These are phyloP conservation scores for Diutina ranongensis DNA, from an alignment of 1,139 yeast species.

Conservation along the genomic window DNA sequence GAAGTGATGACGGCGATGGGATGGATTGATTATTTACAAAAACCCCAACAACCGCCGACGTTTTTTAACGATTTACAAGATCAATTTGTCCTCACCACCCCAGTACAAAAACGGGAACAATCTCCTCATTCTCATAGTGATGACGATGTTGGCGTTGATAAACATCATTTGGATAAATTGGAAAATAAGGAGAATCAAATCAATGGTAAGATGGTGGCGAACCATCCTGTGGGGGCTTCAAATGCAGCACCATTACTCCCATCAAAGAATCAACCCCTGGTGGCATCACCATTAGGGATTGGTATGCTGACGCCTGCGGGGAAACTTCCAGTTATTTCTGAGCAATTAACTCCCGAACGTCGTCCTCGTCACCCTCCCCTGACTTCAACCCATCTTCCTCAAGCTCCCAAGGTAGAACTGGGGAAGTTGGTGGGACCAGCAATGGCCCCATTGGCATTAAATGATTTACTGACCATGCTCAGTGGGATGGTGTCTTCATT, in stretches of 20 bases:
- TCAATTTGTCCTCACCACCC: not conserved
- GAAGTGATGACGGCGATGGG: slow-evolving; percentile 12
- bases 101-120: not conserved
- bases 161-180: slow-evolving; percentile 22
- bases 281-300: not conserved
- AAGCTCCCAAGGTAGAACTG: slow-evolving; percentile 25
- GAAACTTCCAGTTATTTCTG: slow-evolving; percentile 2
- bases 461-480: slow-evolving; percentile 22
- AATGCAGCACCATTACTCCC: not conserved
- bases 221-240: not conserved
- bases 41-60: not conserved
- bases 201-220: slow-evolving; percentile 1
- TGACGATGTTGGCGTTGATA: slow-evolving; percentile 19
- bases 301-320: slow-evolving; percentile 5
- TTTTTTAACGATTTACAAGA: not conserved
- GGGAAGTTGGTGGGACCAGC: slow-evolving; percentile 20
- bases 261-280: slow-evolving; percentile 1
- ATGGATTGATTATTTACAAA: not conserved
- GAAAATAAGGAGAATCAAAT: slow-evolving; percentile 31
- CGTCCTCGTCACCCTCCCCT: not conserved
- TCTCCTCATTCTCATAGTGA: slow-evolving; percentile 26
- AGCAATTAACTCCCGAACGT: slow-evolving; percentile 1
- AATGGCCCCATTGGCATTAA: slow-evolving; percentile 18
- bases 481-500: slow-evolving; percentile 33
- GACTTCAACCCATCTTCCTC: not conserved